Conservation (phyloP, 306 rosid species). For the Rubus parviflorus region DNA sequence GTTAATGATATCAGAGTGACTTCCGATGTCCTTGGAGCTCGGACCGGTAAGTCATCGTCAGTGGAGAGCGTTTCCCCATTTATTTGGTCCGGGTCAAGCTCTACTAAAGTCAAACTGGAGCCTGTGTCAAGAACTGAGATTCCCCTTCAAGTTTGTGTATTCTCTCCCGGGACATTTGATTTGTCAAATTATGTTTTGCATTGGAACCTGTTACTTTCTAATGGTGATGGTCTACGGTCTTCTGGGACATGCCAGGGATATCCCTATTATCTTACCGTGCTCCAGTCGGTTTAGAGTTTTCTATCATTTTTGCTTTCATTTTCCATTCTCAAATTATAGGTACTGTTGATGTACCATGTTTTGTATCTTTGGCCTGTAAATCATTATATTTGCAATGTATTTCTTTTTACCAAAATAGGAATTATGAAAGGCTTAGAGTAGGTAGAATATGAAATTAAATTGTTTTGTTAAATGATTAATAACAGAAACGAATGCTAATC, state of each 20-base stretch:
- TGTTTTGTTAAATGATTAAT: slow-evolving; percentile 36
- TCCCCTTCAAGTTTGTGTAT: slow-evolving; percentile 84
- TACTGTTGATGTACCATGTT: slow-evolving; percentile 5
- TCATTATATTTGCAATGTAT: slow-evolving; percentile 33
- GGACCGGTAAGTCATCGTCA: slow-evolving; percentile 38
- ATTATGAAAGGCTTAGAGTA: slow-evolving; percentile 27
- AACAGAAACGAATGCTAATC: slow-evolving; percentile 1
- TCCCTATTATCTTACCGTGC: slow-evolving; percentile 71
- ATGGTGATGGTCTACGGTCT: slow-evolving; percentile 27
- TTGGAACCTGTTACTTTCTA: slow-evolving; percentile 57
- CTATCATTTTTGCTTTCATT: slow-evolving; percentile 11
- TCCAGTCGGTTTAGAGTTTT: slow-evolving; percentile 58
- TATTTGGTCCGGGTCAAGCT: slow-evolving; percentile 90
- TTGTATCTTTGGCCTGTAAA: slow-evolving; percentile 41
- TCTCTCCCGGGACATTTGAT: slow-evolving; percentile 82
- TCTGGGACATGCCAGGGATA: slow-evolving; percentile 84
- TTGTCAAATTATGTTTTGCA: slow-evolving; percentile 72
- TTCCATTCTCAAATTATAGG: slow-evolving; percentile 25
- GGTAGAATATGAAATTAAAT: slow-evolving; percentile 28
- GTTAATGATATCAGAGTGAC: slow-evolving; percentile 59
- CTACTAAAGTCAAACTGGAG: slow-evolving; percentile 59
- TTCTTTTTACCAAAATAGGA: slow-evolving; percentile 34
- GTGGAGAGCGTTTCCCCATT: slow-evolving; percentile 59
- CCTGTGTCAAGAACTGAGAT: slow-evolving; percentile 60
- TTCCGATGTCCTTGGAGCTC: slow-evolving; percentile 46